phyloP scores from a whole-genome alignment of 352 stramenopile species.

The Phytophthora fragariae region DNA sequence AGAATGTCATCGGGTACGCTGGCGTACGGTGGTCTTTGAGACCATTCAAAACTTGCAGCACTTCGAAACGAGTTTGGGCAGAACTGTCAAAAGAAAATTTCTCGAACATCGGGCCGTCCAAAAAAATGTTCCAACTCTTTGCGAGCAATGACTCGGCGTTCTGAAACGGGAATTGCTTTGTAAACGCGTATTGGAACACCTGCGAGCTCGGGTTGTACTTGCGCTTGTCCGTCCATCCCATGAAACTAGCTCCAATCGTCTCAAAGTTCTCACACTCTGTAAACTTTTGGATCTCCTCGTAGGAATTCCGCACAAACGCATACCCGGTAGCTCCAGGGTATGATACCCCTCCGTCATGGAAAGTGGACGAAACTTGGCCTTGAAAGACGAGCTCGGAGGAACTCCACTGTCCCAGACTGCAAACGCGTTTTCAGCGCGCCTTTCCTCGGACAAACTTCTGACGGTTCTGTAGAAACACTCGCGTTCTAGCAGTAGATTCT shows the following conservation, averaged over 20 bases:
- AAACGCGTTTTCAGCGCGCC: constrained; percentile 7
- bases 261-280: constrained; percentile 25
- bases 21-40: constrained; percentile 52
- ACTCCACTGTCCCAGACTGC: constrained; percentile 37
- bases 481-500: constrained; percentile 32
- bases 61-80: constrained; percentile 47
- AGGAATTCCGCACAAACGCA: constrained; percentile 55
- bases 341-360: constrained; percentile 32
- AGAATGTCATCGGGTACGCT: constrained; percentile 51
- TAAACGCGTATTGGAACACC: constrained; percentile 46
- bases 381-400: constrained; percentile 44
- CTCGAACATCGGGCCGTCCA: constrained; percentile 41
- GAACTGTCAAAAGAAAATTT: constrained; percentile 47
- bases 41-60: constrained; percentile 58
- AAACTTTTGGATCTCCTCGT: constrained; percentile 50
- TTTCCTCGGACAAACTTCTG: constrained; percentile 7
- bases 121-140: constrained; percentile 47
- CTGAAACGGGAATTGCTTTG: constrained; percentile 41
- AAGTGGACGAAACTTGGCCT: constrained; percentile 29
- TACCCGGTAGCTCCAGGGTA: too few relatives aligned
- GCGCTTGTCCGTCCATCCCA: constrained; percentile 58
- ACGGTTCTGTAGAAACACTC: constrained; percentile 35
- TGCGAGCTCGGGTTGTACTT: constrained; percentile 35
- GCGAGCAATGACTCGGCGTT: constrained; percentile 37
- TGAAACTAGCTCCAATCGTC: constrained; percentile 41